These are phyloP conservation scores for Saturnispora sanitii DNA, from an alignment of 805 yeast species.

Conservation along the genomic window DNA sequence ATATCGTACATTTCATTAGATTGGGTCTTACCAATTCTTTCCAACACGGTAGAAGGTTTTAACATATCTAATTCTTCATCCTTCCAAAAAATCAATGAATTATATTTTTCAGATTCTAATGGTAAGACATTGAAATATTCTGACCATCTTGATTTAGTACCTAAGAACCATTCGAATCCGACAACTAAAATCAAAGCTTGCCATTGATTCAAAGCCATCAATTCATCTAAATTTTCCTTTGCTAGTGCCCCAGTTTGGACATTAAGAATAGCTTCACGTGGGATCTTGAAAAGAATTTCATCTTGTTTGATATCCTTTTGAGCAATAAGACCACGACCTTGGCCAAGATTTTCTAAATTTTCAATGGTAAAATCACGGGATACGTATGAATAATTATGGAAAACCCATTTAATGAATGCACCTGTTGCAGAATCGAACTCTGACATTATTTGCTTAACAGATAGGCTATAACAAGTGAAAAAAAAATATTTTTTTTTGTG, in stretches of 20 bases:
- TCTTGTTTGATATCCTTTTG: constrained; percentile 45
- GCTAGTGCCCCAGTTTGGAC: constrained; percentile 45
- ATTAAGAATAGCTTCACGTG: constrained; percentile 48
- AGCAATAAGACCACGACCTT: constrained; percentile 78
- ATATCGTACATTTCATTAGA: constrained; percentile 52
- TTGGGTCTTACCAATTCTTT: constrained; percentile 59
- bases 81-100: constrained; percentile 74
- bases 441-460: not conserved
- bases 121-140: constrained; percentile 72
- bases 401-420: constrained; percentile 38
- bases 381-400: constrained; percentile 32
- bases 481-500: constrained; percentile 1
- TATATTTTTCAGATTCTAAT: constrained; percentile 28
- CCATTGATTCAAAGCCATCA: constrained; percentile 57
- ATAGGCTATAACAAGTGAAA: not conserved
- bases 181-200: constrained; percentile 62
- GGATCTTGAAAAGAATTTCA: constrained; percentile 62
- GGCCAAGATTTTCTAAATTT: constrained; percentile 48
- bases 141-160: constrained; percentile 48
- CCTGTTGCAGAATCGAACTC: constrained; percentile 26
- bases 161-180: constrained; percentile 46
- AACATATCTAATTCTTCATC: constrained; percentile 47
- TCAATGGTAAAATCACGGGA: constrained; percentile 48
- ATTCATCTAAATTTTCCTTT: constrained; percentile 24
- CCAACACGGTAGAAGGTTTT: constrained; percentile 60